A percentile compares a stretch with the other conserved stretches of the same genome.
Evolutionary conservation across 2,329 filamentous ascomycete genomes (phyloP).

Genomic region (Xylariaceae sp.): DNA sequence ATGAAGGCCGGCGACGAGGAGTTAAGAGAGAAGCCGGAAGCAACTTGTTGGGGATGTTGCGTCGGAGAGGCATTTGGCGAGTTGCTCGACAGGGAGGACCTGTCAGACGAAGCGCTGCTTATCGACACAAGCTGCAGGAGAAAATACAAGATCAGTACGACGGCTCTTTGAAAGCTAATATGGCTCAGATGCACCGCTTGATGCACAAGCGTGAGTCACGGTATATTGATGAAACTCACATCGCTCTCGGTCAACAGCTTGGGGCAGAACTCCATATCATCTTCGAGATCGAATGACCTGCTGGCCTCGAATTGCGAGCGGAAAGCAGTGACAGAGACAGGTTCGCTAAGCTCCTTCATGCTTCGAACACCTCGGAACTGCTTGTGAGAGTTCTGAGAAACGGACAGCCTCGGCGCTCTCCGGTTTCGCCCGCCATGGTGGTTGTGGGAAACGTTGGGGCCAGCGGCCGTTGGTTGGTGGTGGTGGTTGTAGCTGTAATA

Average conservation of each 20-base stretch:
- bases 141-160: slow-evolving; percentile 22
- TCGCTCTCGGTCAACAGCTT: slow-evolving; percentile 88
- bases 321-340: slow-evolving; percentile 72
- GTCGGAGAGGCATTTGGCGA: slow-evolving; percentile 89
- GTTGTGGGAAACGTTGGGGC: slow-evolving; percentile 60
- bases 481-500: slow-evolving; percentile 60
- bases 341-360: slow-evolving; percentile 81
- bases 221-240: slow-evolving; percentile 53
- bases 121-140: slow-evolving; percentile 76
- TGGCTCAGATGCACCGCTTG: neutral
- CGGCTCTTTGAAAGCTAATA: slow-evolving; percentile 1
- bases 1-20: slow-evolving; percentile 63
- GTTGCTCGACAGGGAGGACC: slow-evolving; percentile 89
- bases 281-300: slow-evolving; percentile 90
- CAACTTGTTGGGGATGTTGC: slow-evolving; percentile 76
- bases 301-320: slow-evolving; percentile 86
- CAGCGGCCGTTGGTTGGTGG: slow-evolving; percentile 48
- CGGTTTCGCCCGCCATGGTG: slow-evolving; percentile 83
- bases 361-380: slow-evolving; percentile 81
- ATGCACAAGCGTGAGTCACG: no score
- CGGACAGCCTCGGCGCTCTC: slow-evolving; percentile 73
- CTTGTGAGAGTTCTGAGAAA: slow-evolving; percentile 77
- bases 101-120: slow-evolving; percentile 83
- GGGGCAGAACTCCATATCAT: slow-evolving; percentile 94
- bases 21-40: slow-evolving; percentile 71